Base-by-base conservation (phyloP, 164 flowering plant genomes). In the Paratinospora sagittata region DNA sequence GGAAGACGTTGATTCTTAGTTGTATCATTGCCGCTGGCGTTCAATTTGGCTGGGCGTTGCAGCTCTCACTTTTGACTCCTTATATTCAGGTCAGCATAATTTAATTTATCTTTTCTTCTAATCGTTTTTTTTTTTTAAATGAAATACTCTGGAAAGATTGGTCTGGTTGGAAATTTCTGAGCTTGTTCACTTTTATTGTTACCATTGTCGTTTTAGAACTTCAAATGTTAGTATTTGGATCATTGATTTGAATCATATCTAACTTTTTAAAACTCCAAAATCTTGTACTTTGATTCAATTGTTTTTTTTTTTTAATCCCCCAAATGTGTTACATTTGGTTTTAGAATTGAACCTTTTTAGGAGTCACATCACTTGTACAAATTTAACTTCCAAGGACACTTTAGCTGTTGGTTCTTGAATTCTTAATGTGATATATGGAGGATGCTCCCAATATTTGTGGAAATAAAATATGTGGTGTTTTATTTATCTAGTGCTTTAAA, bases 31-130 rank as follows among this genome's bases (percentile, higher is more conserved):
- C 98, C 24, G 98, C 96, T 58, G 99, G 99, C 3, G 98, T 95
- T 57, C 98, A 95, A 69, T 92, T 95, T 69, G 98, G 99, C 33
- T 95, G 98, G 99, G 98, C 99, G 6, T 78, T 92, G 74, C 98
- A 92, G 79, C 93, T 95, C 16, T 92, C 98, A 0, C 96, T 95
- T 52, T 75, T 95, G 43, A 95, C 97, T 47, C 99, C 99, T 34
- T 95, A 92, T 66, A 77, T 95, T 68, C 98, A 91, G 97, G 99
- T 88, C 34, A 30, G 3, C 34, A 30, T 30, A 30, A 30, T 30
- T 27, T 6, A 23, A 3, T 73, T 45, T 43, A 43, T 57, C 23
- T 67, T 27, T 62, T 0, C 52, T n/a, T 66, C 33, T 26, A 8
- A 16, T 34, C 75, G 6, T 7, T 19, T 23, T 5, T 60, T 60